Conservation (phyloP, 2,329 filamentous ascomycete genomes). For the Coleophoma cylindrospora region DNA sequence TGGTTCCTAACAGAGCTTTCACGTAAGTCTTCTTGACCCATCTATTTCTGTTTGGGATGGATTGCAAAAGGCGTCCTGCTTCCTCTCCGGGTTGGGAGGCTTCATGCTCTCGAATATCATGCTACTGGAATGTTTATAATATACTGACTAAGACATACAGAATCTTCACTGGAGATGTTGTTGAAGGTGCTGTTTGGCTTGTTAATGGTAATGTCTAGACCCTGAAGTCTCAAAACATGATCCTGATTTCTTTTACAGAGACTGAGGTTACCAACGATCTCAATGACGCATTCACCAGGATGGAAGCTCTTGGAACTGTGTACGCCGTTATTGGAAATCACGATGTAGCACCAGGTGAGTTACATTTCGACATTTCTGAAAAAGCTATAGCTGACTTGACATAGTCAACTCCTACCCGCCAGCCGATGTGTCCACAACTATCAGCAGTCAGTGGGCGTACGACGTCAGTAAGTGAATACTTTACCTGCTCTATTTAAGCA, state of each 20-base stretch:
- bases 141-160: slow-evolving; percentile 6
- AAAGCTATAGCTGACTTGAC: neutral
- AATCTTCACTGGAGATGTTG: slow-evolving; percentile 35
- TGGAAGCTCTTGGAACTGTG: slow-evolving; percentile 25
- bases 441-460: slow-evolving; percentile 33
- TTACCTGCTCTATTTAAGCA: slow-evolving; percentile 18
- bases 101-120: no score
- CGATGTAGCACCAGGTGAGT: slow-evolving; percentile 13
- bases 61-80: no score
- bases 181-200: slow-evolving; percentile 33
- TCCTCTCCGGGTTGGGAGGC: no score
- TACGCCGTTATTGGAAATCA: slow-evolving; percentile 35
- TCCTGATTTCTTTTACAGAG: slow-evolving; percentile 6
- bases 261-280: slow-evolving; percentile 28
- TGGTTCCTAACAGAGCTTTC: slow-evolving; percentile 27
- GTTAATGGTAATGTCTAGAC: slow-evolving; percentile 17
- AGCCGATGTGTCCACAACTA: slow-evolving; percentile 17
- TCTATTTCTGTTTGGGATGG: neutral
- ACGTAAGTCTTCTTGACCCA: slow-evolving; percentile 1
- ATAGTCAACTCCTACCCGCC: slow-evolving; percentile 29
- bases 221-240: neutral
- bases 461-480: slow-evolving; percentile 12
- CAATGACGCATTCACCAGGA: slow-evolving; percentile 28
- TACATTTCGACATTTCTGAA: neutral
- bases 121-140: no score